A percentile compares a stretch with the other conserved stretches of the same genome.
Conservation (phyloP, 805 yeast genomes). For the Myxozyma sirexii region DNA sequence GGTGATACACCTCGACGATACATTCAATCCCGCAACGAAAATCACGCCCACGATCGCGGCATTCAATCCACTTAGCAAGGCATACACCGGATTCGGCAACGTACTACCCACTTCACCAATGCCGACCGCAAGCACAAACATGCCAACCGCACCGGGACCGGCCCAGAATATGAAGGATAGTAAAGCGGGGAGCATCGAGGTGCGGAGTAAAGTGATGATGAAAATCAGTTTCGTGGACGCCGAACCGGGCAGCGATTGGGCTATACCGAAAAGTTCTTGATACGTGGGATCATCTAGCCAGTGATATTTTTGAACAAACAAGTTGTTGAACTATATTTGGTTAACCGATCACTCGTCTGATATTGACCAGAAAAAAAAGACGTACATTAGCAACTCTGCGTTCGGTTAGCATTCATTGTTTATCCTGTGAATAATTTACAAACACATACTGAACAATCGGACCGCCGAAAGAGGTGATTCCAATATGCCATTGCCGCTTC, state of each 20-base stretch:
- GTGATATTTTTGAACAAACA: slow-evolving; percentile 27
- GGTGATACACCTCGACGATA: slow-evolving; percentile 24
- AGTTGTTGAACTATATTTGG: slow-evolving; percentile 14
- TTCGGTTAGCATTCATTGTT: neutral
- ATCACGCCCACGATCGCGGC: slow-evolving; percentile 33
- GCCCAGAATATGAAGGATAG: slow-evolving; percentile 30
- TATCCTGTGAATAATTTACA: neutral
- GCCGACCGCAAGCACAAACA: slow-evolving; percentile 29
- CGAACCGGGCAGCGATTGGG: slow-evolving; percentile 32
- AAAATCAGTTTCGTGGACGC: slow-evolving; percentile 30
- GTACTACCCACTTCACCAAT: slow-evolving; percentile 24
- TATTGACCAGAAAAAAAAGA: neutral
- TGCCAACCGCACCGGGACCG: slow-evolving; percentile 31
- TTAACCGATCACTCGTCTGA: neutral
- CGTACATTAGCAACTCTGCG: slow-evolving; percentile 6
- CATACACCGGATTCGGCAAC: slow-evolving; percentile 27
- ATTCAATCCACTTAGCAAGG: slow-evolving; percentile 29
- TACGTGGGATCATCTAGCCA: slow-evolving; percentile 29
- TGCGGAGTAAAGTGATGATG: slow-evolving; percentile 27
- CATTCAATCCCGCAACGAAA: slow-evolving; percentile 25
- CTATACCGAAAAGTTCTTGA: slow-evolving; percentile 29
- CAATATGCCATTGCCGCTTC: slow-evolving; percentile 30
- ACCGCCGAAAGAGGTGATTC: slow-evolving; percentile 29
- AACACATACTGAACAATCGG: slow-evolving; percentile 28
- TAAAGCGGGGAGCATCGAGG: slow-evolving; percentile 25